phyloP scores from a whole-genome alignment of 345 rosid genomes.

The Moricandia arvensis region DNA sequence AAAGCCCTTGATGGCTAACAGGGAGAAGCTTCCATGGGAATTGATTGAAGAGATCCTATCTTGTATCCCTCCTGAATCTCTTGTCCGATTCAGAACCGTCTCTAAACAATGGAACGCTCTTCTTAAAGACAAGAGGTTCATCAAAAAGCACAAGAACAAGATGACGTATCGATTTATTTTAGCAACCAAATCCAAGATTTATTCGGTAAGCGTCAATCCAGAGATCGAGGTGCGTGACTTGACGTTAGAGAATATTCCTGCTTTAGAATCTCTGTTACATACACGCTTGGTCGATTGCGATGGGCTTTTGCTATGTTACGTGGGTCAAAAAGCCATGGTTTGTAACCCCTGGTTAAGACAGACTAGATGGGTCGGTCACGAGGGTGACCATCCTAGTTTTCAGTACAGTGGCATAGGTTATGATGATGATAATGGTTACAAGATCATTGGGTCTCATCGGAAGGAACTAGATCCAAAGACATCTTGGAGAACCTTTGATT shows the following conservation, averaged over 20 bases:
- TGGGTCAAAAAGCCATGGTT: not conserved
- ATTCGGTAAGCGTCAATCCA: constrained; percentile 13
- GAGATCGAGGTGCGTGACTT: not conserved
- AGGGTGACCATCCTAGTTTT: no score
- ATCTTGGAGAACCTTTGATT: not conserved
- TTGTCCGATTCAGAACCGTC: not conserved
- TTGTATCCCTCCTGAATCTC: not conserved
- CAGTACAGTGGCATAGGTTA: not conserved
- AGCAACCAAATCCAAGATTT: constrained; percentile 14
- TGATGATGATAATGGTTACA: not conserved
- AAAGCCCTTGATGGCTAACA: not conserved
- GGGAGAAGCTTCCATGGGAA: not conserved
- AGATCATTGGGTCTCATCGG: not conserved
- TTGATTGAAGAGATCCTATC: not conserved
- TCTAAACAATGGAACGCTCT: not conserved
- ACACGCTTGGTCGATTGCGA: not conserved
- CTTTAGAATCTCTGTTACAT: not conserved
- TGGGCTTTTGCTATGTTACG: not conserved
- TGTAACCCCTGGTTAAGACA: not conserved
- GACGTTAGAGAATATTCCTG: not conserved
- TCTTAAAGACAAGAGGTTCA: not conserved
- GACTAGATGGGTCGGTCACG: not conserved
- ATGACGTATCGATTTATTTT: constrained; percentile 6
- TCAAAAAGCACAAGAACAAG: constrained; percentile 12
- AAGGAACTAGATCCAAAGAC: not conserved